A percentile compares a stretch with the other conserved stretches of the same genome.
Conservation (phyloP, 352 stramenopile species). For the Phytopythium mirpurense region DNA sequence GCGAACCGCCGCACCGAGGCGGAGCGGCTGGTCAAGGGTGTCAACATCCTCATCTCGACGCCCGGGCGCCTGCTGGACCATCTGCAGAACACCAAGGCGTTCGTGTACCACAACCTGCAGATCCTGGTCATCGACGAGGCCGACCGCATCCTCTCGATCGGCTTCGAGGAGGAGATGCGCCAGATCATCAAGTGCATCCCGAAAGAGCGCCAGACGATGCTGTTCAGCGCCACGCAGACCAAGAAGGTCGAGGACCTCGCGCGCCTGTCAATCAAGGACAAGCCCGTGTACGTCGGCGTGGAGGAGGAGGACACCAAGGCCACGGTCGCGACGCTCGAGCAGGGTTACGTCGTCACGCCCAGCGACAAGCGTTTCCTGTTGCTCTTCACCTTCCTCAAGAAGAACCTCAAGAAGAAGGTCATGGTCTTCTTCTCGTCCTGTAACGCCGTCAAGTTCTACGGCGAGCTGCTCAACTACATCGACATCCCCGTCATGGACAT, state of each 20-base stretch:
- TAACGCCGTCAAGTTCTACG: constrained; percentile 98
- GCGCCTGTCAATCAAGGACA: constrained; percentile 90
- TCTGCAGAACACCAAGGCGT: constrained; percentile 97
- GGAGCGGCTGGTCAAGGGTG: constrained; percentile 92
- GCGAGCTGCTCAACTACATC: constrained; percentile 99
- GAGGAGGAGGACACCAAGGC: constrained; percentile 90
- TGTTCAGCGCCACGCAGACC: constrained; percentile 98
- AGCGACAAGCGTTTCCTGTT: constrained; percentile 98
- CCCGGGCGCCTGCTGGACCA: constrained; percentile 97
- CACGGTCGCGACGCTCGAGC: constrained; percentile 93
- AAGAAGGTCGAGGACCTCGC: constrained; percentile 98
- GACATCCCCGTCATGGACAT: constrained; percentile 99
- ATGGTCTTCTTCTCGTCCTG: constrained; percentile 94
- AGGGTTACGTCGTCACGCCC: constrained; percentile 98
- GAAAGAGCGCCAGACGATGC: constrained; percentile 97
- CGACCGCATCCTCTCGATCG: constrained; percentile 98
- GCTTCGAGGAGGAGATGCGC: constrained; percentile 99
- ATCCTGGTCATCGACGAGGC: constrained; percentile 99
- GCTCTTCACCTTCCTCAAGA: constrained; percentile 99
- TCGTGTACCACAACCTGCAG: constrained; percentile 95
- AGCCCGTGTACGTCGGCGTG: constrained; percentile 96
- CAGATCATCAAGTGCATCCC: constrained; percentile 98
- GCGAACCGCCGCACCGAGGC: constrained; percentile 96
- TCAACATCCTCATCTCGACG: constrained; percentile 98
- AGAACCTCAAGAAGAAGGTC: constrained; percentile 99